A percentile compares a stretch with the other conserved stretches of the same genome.
phyloP scores from a whole-genome alignment of 2,329 filamentous ascomycete species.

The Claviceps monticola region DNA sequence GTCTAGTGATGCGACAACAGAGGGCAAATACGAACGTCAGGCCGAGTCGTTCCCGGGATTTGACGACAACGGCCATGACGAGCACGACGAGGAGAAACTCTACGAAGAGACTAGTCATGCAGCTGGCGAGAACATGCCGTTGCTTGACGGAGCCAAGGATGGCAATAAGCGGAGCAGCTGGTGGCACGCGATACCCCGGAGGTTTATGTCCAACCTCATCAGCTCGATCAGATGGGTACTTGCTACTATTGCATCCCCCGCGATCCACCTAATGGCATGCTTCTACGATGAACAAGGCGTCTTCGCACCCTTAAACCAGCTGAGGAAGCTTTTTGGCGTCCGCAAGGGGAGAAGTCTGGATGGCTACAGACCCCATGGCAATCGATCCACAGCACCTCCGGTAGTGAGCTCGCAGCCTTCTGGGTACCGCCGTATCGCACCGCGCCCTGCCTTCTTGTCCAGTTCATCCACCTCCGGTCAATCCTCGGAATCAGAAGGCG shows the following conservation, averaged over 20 bases:
- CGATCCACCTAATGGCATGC: conserved; percentile 67
- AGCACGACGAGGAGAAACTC: conserved; percentile 24
- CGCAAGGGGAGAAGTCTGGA: conserved; percentile 24
- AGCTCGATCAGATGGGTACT: conserved; percentile 67
- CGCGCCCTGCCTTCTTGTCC: conserved; percentile 15
- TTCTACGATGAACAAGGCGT: conserved; percentile 69
- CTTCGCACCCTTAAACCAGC: conserved; percentile 64
- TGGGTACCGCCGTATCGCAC: conserved; percentile 15
- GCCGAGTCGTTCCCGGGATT: conserved; percentile 24
- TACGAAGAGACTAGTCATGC: conserved; percentile 18
- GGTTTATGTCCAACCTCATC: conserved; percentile 57
- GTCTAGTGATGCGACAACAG: conserved; percentile 18
- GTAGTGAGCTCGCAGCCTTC: conserved; percentile 9
- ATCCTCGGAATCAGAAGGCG: conserved; percentile 59
- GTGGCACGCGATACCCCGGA: conserved; percentile 49
- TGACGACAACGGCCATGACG: conserved; percentile 23
- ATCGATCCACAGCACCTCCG: background rate
- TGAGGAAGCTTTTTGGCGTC: conserved; percentile 48
- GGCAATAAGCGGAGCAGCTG: conserved; percentile 24
- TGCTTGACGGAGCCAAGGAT: conserved; percentile 29
- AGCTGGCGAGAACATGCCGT: conserved; percentile 51
- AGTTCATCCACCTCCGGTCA: conserved; percentile 46
- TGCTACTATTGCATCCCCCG: conserved; percentile 64
- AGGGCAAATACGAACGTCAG: conserved; percentile 20
- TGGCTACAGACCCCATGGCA: conserved; percentile 1